A percentile compares a stretch with the other conserved stretches of the same genome.
Conservation (phyloP, 148 eudicot species). For the Diospyros kaki region DNA sequence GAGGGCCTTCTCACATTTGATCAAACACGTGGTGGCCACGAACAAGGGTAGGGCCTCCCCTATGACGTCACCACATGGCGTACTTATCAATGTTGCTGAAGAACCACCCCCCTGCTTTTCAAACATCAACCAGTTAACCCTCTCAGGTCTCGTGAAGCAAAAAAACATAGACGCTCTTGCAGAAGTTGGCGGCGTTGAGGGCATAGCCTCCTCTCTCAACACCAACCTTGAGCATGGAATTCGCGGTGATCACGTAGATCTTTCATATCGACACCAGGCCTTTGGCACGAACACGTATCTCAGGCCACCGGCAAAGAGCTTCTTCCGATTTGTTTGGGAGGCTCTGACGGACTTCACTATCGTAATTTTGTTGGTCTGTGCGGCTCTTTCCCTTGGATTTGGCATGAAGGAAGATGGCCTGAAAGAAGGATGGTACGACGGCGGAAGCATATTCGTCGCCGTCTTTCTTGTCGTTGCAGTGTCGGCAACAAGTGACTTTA, state of each 20-base stretch:
- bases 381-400: no score
- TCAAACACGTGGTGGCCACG: no score
- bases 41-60: constrained; percentile 3
- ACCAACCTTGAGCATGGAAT: no score
- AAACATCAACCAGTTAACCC: constrained; percentile 9
- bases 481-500: not conserved
- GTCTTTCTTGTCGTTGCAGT: constrained; percentile 6
- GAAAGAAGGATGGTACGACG: constrained; percentile 30
- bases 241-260: no score
- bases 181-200: not conserved
- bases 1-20: no score
- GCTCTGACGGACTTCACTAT: no score
- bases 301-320: no score
- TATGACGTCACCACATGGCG: not conserved
- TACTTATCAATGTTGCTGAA: constrained; percentile 4
- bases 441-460: constrained; percentile 20
- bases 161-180: constrained; percentile 1
- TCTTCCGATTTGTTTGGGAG: no score
- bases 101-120: constrained; percentile 1
- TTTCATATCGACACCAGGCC: no score
- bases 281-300: no score
- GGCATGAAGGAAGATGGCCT: constrained; percentile 11
- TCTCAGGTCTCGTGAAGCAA: constrained; percentile 5
- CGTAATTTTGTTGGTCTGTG: no score
- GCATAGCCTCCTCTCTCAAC: no score